phyloP scores from a whole-genome alignment of 163 green algal genomes.

The Scenedesmus sp. region DNA sequence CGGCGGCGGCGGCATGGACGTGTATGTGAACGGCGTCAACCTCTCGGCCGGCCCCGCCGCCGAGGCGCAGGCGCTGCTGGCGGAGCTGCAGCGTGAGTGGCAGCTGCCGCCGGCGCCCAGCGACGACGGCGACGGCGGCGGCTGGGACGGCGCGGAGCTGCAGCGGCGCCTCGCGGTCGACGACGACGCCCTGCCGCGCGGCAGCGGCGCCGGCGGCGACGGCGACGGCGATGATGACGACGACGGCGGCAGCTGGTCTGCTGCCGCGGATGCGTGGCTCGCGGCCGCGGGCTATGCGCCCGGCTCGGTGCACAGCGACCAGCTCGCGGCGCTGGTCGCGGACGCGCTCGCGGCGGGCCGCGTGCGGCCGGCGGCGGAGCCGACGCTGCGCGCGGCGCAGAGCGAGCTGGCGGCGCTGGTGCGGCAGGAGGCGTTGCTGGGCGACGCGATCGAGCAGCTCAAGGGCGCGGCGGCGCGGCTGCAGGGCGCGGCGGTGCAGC shows the following conservation, averaged over 20 bases:
- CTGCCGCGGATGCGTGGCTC: slow-evolving; percentile 37
- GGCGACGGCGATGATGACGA: background rate
- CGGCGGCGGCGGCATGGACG: slow-evolving; percentile 1
- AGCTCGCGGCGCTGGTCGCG: slow-evolving; percentile 17
- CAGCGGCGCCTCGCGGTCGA: background rate
- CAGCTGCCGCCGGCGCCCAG: slow-evolving; percentile 20
- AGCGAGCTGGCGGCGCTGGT: slow-evolving; percentile 36
- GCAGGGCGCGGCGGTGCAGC: slow-evolving; percentile 17
- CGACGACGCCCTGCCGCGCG: no score
- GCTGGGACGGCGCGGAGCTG: background rate
- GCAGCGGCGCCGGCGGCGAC: background rate
- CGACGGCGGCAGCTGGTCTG: background rate
- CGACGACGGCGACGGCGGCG: background rate
- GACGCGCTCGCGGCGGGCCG: background rate
- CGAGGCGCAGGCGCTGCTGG: background rate
- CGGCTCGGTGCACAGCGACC: slow-evolving; percentile 8
- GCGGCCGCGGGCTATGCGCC: background rate
- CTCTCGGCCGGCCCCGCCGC: background rate
- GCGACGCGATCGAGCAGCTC: slow-evolving; percentile 27
- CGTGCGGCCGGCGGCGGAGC: background rate
- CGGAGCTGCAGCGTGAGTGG: slow-evolving; percentile 11
- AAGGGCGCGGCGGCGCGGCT: background rate
- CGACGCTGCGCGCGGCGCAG: slow-evolving; percentile 15
- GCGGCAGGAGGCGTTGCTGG: slow-evolving; percentile 39
- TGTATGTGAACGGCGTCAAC: slow-evolving; percentile 5